Evolutionary conservation across 1,284 basidiomycete species (phyloP).

Genomic region (Heterobasidion parviporum): DNA sequence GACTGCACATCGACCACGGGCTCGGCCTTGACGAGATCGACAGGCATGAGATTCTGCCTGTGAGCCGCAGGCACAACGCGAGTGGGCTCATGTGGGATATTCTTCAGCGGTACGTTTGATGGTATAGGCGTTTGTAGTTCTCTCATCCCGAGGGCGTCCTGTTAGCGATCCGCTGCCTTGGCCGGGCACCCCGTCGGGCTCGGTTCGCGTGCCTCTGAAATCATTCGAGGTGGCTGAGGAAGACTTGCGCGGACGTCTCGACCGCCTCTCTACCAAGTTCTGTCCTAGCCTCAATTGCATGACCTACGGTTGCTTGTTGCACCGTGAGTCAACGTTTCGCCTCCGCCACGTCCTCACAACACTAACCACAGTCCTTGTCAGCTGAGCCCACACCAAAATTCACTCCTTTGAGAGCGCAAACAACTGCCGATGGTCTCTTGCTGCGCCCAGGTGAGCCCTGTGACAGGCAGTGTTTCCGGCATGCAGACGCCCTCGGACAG

Average conservation of each 20-base stretch:
- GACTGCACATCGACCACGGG: background rate
- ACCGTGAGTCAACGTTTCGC: background rate
- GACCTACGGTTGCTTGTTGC: background rate
- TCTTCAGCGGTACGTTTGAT: background rate
- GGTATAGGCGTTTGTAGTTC: background rate
- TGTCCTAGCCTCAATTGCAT: background rate
- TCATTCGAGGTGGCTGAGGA: background rate
- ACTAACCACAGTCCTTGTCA: background rate
- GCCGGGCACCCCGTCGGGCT: background rate
- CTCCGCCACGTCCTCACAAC: background rate
- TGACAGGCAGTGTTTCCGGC: too few species aligned
- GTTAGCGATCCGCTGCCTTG: background rate
- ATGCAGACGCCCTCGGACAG: too few species aligned
- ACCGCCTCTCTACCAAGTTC: background rate
- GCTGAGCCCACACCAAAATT: background rate
- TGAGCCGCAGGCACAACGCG: background rate
- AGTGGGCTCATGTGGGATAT: background rate
- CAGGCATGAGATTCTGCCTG: background rate
- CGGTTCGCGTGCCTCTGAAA: background rate
- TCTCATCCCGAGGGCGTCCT: background rate
- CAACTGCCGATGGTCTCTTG: too few species aligned
- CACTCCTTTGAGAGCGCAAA: too few species aligned
- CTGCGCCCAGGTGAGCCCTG: too few species aligned
- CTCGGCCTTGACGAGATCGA: background rate
- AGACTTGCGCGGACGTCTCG: background rate